phyloP scores from a whole-genome alignment of 176 grass and related monocot genomes.

The Tillandsia leiboldiana region DNA sequence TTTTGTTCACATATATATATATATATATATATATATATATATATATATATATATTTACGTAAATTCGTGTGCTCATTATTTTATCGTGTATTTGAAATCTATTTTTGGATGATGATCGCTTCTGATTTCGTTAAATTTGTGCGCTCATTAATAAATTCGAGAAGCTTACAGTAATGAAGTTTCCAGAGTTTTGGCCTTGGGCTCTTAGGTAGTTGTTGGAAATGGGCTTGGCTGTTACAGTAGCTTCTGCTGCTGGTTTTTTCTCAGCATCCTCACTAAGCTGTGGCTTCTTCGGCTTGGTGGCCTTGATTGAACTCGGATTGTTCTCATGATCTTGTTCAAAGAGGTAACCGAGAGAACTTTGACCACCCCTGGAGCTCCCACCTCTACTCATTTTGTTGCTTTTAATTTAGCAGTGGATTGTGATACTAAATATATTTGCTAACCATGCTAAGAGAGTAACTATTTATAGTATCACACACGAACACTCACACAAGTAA shows the following conservation, averaged over 20 bases:
- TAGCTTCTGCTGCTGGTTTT: slow-evolving; percentile 5
- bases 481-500: not conserved
- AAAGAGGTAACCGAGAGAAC: slow-evolving; percentile 71
- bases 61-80: no score
- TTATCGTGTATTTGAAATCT: no score
- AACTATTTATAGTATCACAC: not conserved
- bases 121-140: no score
- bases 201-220: slow-evolving; percentile 31
- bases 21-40: no score
- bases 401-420: not conserved
- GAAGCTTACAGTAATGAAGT: slow-evolving; percentile 48
- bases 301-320: slow-evolving; percentile 7
- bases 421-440: not conserved
- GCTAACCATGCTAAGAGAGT: not conserved
- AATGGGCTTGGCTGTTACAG: slow-evolving; percentile 17
- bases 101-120: no score
- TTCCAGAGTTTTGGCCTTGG: slow-evolving; percentile 36
- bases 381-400: slow-evolving; percentile 55
- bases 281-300: not conserved
- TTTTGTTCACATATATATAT: no score
- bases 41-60: no score
- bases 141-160: not conserved
- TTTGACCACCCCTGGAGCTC: slow-evolving; percentile 60
- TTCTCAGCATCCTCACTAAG: not conserved
- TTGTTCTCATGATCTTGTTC: slow-evolving; percentile 39